phyloP scores from a whole-genome alignment of 2,329 filamentous ascomycete species.

The Colletotrichum liriopes region DNA sequence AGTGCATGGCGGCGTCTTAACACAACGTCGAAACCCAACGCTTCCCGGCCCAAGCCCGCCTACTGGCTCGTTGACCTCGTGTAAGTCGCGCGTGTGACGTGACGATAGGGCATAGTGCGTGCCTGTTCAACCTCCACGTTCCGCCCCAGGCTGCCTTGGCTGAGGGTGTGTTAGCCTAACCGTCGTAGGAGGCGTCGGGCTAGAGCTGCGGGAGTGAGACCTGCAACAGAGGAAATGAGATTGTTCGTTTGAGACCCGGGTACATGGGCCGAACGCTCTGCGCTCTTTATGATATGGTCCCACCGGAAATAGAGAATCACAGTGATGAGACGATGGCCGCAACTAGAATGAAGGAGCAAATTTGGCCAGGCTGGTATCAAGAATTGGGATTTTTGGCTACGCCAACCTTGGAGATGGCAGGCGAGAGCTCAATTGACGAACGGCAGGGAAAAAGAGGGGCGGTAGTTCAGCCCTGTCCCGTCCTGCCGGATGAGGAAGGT shows the following conservation, averaged over 20 bases:
- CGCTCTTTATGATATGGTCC: no score
- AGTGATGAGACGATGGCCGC: neutral
- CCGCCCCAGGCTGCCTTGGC: constrained; percentile 32
- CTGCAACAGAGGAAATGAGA: neutral
- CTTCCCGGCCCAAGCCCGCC: neutral
- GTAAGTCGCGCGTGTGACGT: constrained; percentile 16
- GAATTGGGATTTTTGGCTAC: neutral
- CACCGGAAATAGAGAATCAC: neutral
- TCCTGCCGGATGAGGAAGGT: constrained; percentile 31
- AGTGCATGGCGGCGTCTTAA: neutral
- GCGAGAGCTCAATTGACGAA: neutral
- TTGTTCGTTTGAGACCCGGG: neutral
- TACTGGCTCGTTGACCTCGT: neutral
- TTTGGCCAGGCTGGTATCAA: neutral
- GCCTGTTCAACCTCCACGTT: constrained; percentile 1
- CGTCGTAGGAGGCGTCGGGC: constrained; percentile 9
- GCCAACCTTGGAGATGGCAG: constrained; percentile 16
- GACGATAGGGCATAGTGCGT: neutral
- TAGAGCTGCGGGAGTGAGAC: constrained; percentile 13
- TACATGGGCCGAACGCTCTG: neutral
- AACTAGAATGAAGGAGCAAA: neutral
- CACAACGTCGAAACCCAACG: constrained; percentile 3
- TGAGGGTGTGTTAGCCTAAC: constrained; percentile 34
- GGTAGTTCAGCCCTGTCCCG: constrained; percentile 19
- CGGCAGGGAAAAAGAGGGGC: constrained; percentile 23